phyloP scores from a whole-genome alignment of 1,139 yeast species.

The Debaryomycetaceae sp. region DNA sequence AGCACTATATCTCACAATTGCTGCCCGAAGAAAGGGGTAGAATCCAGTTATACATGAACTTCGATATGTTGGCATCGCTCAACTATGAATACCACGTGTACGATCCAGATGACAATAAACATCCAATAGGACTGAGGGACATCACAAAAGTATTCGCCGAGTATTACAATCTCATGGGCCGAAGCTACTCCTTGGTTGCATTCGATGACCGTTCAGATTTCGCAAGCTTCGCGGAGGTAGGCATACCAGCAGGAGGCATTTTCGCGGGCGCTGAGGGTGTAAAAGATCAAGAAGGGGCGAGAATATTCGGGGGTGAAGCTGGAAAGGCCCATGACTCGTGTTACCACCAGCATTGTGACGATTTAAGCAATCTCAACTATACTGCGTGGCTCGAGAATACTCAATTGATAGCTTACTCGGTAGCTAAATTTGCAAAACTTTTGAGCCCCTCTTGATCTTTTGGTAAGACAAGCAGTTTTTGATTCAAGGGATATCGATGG shows the following conservation, averaged over 20 bases:
- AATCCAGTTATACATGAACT: conserved; percentile 10
- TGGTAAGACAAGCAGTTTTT: too few species aligned
- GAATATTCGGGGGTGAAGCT: conserved; percentile 8
- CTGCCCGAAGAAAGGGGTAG: conserved; percentile 7
- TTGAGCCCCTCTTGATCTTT: too few species aligned
- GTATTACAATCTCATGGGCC: neutral
- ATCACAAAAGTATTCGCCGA: neutral
- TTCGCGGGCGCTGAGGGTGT: conserved; percentile 12
- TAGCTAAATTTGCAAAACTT: too few species aligned
- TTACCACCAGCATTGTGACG: conserved; percentile 9
- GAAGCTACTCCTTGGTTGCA: neutral
- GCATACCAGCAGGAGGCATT: conserved; percentile 11
- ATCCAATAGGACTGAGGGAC: conserved; percentile 1
- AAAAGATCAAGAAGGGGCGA: conserved; percentile 7
- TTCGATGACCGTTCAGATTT: neutral
- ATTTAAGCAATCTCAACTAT: conserved; percentile 9
- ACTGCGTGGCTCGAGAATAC: conserved; percentile 10
- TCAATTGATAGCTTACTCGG: conserved; percentile 8
- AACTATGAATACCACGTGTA: conserved; percentile 11
- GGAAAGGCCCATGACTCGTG: conserved; percentile 8
- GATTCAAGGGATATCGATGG: too few species aligned
- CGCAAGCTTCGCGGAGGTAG: neutral
- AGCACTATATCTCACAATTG: conserved; percentile 7
- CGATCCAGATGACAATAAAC: conserved; percentile 8
- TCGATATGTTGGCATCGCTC: conserved; percentile 13